These are phyloP conservation scores for Prunus padus DNA, from an alignment of 306 rosid genomes.

Conservation along the genomic window DNA sequence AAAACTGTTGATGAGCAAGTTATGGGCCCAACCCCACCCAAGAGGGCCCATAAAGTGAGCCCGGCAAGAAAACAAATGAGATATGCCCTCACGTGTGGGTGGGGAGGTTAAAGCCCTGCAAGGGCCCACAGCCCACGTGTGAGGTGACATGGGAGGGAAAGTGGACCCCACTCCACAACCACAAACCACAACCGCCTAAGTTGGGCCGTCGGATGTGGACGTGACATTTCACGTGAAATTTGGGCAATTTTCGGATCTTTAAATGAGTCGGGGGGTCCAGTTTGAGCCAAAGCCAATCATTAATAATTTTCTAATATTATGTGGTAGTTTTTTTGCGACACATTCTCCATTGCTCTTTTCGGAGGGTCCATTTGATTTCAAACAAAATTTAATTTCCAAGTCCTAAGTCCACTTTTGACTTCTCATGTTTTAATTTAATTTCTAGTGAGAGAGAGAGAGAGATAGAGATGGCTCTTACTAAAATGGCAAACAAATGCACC, in stretches of 20 bases:
- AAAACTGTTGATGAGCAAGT: conserved; percentile 22
- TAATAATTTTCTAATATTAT: not conserved
- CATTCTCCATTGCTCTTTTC: not conserved
- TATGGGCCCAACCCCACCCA: conserved; percentile 28
- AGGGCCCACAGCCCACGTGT: conserved; percentile 49
- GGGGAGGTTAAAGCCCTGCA: conserved; percentile 12
- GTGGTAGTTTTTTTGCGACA: not conserved
- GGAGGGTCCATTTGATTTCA: not conserved
- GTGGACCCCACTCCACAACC: conserved; percentile 12
- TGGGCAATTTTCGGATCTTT: conserved; percentile 22
- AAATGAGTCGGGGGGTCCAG: not conserved
- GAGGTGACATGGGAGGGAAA: conserved; percentile 36
- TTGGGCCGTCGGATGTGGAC: conserved; percentile 28
- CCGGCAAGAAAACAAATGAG: conserved; percentile 45
- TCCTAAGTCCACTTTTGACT: not conserved
- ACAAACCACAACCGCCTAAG: conserved; percentile 22
- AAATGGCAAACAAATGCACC: not conserved
- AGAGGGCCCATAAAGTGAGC: conserved; percentile 24
- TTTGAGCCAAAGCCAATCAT: not conserved
- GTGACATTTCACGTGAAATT: conserved; percentile 46
- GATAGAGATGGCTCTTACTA: not conserved
- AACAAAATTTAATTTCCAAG: not conserved
- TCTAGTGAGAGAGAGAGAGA: not conserved
- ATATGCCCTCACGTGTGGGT: conserved; percentile 56
- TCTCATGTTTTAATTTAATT: not conserved